phyloP scores from a whole-genome alignment of 208 protist genomes.

The Trypanosoma rangeli region DNA sequence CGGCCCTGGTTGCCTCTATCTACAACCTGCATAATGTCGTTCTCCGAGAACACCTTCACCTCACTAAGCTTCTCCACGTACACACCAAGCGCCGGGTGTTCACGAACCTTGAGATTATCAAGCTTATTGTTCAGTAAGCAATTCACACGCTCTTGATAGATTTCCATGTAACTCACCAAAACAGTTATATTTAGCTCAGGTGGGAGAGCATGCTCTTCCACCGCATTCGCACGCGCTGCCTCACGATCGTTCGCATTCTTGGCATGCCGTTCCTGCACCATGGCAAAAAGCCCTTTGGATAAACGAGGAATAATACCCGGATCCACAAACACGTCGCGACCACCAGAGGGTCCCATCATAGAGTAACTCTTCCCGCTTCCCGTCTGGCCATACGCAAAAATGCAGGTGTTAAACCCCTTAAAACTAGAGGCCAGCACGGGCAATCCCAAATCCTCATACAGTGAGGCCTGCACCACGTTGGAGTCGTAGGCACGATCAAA shows the following conservation, averaged over 20 bases:
- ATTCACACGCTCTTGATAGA: conserved; percentile 88
- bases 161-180: conserved; percentile 90
- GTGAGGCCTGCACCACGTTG: conserved; percentile 55
- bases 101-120: conserved; percentile 57
- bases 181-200: conserved; percentile 63
- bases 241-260: conserved; percentile 23
- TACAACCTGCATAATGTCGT: conserved; percentile 73
- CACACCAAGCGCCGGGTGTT: conserved; percentile 78
- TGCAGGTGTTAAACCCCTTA: conserved; percentile 85
- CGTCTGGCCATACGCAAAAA: conserved; percentile 94
- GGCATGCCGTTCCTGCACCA: conserved; percentile 27
- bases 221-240: conserved; percentile 6
- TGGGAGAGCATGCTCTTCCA: conserved; percentile 20
- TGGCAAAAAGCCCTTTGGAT: conserved; percentile 70
- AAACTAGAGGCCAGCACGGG: conserved; percentile 87
- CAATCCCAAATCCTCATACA: conserved; percentile 89
- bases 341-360: conserved; percentile 86
- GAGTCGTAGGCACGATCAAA: conserved; percentile 76
- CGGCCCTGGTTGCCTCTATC: conserved; percentile 59
- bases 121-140: conserved; percentile 57
- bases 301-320: conserved; percentile 87
- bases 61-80: conserved; percentile 76
- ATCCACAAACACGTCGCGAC: conserved; percentile 40
- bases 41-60: conserved; percentile 56
- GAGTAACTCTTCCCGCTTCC: conserved; percentile 88